Evolutionary conservation across 192 early-diverging fungal genomes (phyloP).

Genomic region (Rhizophagus prolifer): DNA sequence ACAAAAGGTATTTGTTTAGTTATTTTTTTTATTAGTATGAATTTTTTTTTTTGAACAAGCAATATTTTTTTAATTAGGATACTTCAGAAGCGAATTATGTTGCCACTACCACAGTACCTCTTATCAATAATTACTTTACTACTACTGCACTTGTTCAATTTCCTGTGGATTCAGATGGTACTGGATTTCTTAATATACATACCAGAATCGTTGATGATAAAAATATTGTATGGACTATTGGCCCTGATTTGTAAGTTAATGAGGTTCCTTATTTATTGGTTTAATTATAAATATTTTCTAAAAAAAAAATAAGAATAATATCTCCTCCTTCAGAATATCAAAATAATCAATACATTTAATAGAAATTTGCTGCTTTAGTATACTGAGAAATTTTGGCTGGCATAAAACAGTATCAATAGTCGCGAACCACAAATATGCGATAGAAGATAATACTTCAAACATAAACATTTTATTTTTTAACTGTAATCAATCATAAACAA

Average conservation of each 20-base stretch:
- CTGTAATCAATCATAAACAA: too few relatives aligned
- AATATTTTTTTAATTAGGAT: background rate
- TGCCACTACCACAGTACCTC: background rate
- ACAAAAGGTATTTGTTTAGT: background rate
- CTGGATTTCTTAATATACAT: conserved; percentile 16
- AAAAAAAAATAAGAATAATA: background rate
- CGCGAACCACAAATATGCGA: too few relatives aligned
- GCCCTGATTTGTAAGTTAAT: conserved; percentile 6
- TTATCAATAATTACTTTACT: conserved; percentile 2
- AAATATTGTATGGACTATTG: background rate
- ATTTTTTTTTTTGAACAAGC: too few relatives aligned
- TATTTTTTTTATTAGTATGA: background rate
- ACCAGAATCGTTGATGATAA: background rate
- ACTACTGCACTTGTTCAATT: background rate
- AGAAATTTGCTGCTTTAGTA: too few relatives aligned
- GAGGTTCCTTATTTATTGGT: background rate
- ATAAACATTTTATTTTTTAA: too few relatives aligned
- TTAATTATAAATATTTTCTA: background rate
- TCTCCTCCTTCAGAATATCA: background rate
- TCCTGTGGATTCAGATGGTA: background rate
- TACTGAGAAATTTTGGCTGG: too few relatives aligned
- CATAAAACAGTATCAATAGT: too few relatives aligned
- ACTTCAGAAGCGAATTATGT: background rate
- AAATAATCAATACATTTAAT: background rate
- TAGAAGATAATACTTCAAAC: too few relatives aligned